These are phyloP conservation scores for Plasmodium coatneyi DNA, from an alignment of 169 alveolate species.

Conservation along the genomic window DNA sequence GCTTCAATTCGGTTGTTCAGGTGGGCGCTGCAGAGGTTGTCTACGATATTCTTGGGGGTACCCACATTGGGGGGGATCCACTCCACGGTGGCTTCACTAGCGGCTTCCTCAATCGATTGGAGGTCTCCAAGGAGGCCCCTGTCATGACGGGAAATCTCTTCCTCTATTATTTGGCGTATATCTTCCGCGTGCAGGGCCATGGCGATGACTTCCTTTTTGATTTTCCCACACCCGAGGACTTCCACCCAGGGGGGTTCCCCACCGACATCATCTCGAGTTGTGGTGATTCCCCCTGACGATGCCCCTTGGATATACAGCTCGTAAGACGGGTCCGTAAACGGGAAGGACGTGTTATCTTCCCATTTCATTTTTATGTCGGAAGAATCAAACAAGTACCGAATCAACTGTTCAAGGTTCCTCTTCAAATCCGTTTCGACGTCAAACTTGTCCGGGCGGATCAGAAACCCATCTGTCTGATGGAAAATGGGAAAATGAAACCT, in stretches of 20 bases:
- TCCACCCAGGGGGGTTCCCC: slow-evolving; percentile 82
- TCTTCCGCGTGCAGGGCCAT: slow-evolving; percentile 73
- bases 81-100: not conserved
- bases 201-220: slow-evolving; percentile 87
- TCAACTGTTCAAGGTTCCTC: slow-evolving; percentile 86
- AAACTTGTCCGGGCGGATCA: slow-evolving; percentile 69
- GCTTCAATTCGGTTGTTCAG: slow-evolving; percentile 22
- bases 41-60: not conserved
- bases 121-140: not conserved
- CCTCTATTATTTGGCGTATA: slow-evolving; percentile 61
- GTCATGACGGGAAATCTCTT: slow-evolving; percentile 33
- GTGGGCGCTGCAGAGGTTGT: slow-evolving; percentile 28
- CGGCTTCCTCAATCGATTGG: not conserved
- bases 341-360: slow-evolving; percentile 91
- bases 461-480: slow-evolving; percentile 92
- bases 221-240: slow-evolving; percentile 93
- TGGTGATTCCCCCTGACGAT: slow-evolving; percentile 72
- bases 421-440: slow-evolving; percentile 76
- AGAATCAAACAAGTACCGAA: slow-evolving; percentile 84
- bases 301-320: slow-evolving; percentile 89
- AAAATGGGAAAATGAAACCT: slow-evolving; percentile 94
- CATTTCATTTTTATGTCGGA: slow-evolving; percentile 87
- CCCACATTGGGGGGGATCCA: not conserved
- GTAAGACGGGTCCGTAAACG: slow-evolving; percentile 93
- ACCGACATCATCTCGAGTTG: not conserved